Evolutionary conservation across 768 basidiomycete species (phyloP).

Genomic region (Galerina sulciceps): DNA sequence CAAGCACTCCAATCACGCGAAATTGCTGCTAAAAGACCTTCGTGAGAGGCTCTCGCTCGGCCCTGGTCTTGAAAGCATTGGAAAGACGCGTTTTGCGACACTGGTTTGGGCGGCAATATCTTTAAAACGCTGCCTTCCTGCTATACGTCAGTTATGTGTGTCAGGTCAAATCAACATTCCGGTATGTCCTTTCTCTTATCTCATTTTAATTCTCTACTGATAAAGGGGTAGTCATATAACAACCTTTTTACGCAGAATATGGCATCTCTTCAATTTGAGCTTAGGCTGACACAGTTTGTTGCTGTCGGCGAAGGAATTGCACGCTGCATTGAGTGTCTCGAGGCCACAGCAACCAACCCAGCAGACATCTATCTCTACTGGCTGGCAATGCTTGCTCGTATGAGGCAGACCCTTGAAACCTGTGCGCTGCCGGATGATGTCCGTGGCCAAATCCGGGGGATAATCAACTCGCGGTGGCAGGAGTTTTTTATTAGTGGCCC

Average conservation of each 20-base stretch:
- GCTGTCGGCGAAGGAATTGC: constrained; percentile 29
- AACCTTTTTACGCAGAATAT: neutral
- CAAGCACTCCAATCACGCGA: constrained; percentile 18
- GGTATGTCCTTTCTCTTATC: constrained; percentile 1
- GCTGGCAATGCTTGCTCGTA: constrained; percentile 31
- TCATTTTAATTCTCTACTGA: too few species aligned
- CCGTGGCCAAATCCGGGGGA: constrained; percentile 27
- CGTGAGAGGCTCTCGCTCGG: constrained; percentile 14
- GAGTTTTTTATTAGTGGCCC: constrained; percentile 33
- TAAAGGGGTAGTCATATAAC: too few species aligned
- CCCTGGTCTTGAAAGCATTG: constrained; percentile 29
- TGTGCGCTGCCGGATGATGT: constrained; percentile 20
- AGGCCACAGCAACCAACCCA: constrained; percentile 27
- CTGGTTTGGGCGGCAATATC: constrained; percentile 19
- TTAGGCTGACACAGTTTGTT: constrained; percentile 26
- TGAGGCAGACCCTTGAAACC: constrained; percentile 20
- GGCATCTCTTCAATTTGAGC: constrained; percentile 22
- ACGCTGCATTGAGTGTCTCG: constrained; percentile 33
- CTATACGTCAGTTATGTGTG: constrained; percentile 13
- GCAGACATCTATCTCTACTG: constrained; percentile 40
- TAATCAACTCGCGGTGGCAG: constrained; percentile 29
- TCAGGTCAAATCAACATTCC: constrained; percentile 1
- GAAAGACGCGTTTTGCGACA: constrained; percentile 27
- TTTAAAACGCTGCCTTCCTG: constrained; percentile 14
- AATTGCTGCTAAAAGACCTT: constrained; percentile 1